A percentile compares a stretch with the other conserved stretches of the same genome.
These are phyloP conservation scores for Corylus americana DNA, from an alignment of 306 rosid species.

Conservation along the genomic window DNA sequence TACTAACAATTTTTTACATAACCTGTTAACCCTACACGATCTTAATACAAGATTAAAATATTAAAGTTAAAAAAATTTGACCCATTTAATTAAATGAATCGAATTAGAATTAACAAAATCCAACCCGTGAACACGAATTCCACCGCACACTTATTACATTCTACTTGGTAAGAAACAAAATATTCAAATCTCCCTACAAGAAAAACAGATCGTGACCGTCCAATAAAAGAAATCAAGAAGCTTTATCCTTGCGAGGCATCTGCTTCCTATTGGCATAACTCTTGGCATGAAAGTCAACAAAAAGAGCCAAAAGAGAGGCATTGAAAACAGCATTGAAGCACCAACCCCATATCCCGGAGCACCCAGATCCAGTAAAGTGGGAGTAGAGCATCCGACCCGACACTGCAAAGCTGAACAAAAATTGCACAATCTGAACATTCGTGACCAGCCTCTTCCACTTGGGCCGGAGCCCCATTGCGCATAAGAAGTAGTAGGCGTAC, in stretches of 20 bases:
- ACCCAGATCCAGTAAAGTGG: slow-evolving; percentile 60
- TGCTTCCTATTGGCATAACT: slow-evolving; percentile 43
- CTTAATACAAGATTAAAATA: too few relatives aligned
- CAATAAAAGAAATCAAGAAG: not conserved
- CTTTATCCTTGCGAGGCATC: not conserved
- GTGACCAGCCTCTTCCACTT: slow-evolving; percentile 81
- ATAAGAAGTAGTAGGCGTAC: slow-evolving; percentile 75
- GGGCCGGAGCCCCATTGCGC: slow-evolving; percentile 59
- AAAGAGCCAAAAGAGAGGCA: slow-evolving; percentile 71
- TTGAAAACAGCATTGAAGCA: slow-evolving; percentile 76
- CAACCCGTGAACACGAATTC: too few relatives aligned
- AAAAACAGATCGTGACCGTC: not conserved
- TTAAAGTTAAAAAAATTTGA: too few relatives aligned
- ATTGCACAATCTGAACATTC: slow-evolving; percentile 77
- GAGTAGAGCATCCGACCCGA: slow-evolving; percentile 57
- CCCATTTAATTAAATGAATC: too few relatives aligned
- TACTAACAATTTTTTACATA: too few relatives aligned
- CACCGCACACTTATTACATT: too few relatives aligned
- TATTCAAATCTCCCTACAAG: too few relatives aligned
- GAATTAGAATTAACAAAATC: too few relatives aligned
- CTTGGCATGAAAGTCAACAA: slow-evolving; percentile 69
- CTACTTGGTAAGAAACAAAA: too few relatives aligned
- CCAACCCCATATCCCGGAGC: slow-evolving; percentile 79
- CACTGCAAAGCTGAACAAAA: slow-evolving; percentile 66
- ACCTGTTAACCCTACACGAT: too few relatives aligned